Evolutionary conservation across 306 rosid species (phyloP).

Genomic region (Begonia peltatifolia): DNA sequence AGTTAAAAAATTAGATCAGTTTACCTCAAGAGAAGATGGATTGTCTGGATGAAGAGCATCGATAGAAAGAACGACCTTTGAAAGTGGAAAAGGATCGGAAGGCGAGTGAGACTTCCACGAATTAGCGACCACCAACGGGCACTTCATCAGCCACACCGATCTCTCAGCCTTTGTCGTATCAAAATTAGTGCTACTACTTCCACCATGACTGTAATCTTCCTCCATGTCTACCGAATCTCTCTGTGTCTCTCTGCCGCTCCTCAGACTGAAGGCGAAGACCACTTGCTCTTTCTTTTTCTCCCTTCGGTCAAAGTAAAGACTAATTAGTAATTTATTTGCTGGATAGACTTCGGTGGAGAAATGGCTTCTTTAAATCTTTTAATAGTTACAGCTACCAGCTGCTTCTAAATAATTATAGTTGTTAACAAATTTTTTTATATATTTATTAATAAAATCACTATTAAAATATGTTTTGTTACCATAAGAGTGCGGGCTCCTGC

Average conservation of each 20-base stretch:
- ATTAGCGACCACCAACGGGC: constrained; percentile 73
- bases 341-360: no score
- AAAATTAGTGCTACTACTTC: constrained; percentile 36
- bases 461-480: no score
- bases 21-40: constrained; percentile 67
- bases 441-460: no score
- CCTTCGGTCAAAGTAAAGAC: no score
- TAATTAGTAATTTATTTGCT: no score
- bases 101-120: constrained; percentile 75
- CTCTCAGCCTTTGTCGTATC: constrained; percentile 72
- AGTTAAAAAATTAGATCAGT: background rate
- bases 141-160: constrained; percentile 98
- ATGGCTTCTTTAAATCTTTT: no score
- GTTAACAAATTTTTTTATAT: no score
- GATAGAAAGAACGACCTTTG: constrained; percentile 86
- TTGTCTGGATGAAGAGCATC: constrained; percentile 84
- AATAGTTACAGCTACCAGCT: no score
- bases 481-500: no score
- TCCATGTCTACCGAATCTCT: constrained; percentile 22
- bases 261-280: background rate
- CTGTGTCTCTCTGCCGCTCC: background rate
- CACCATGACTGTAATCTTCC: constrained; percentile 36
- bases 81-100: constrained; percentile 59
- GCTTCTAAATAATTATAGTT: no score
- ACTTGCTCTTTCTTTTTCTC: no score